phyloP scores from a whole-genome alignment of 306 rosid species.

The Pueraria montana region DNA sequence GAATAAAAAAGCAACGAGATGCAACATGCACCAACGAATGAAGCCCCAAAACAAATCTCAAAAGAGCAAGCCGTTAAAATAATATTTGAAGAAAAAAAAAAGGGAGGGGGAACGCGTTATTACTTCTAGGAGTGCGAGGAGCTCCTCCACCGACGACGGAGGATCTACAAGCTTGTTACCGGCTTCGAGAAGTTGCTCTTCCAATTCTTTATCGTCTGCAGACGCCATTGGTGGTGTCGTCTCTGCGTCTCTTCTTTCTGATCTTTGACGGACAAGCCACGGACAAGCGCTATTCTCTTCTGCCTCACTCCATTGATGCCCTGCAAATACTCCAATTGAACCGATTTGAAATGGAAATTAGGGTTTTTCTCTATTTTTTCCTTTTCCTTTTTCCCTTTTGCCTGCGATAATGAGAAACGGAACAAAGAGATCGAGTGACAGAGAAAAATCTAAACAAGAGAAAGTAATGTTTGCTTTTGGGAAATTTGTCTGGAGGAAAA shows the following conservation, averaged over 20 bases:
- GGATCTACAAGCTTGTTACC: slow-evolving; percentile 79
- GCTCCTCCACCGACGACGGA: slow-evolving; percentile 76
- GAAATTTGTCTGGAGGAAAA: slow-evolving; percentile 39
- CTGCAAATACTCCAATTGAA: slow-evolving; percentile 45
- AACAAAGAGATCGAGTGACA: not conserved
- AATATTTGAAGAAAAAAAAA: not conserved
- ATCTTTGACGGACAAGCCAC: no score
- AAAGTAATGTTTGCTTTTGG: slow-evolving; percentile 23
- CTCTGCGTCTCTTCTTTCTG: slow-evolving; percentile 46
- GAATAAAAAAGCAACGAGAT: not conserved
- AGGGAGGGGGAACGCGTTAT: slow-evolving; percentile 18
- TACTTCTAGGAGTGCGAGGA: slow-evolving; percentile 82
- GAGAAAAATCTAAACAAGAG: not conserved
- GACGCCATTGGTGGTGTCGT: slow-evolving; percentile 63
- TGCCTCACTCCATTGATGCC: slow-evolving; percentile 64
- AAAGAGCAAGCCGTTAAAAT: not conserved
- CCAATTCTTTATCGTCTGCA: slow-evolving; percentile 65
- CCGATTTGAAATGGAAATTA: slow-evolving; percentile 45
- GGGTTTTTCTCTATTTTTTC: slow-evolving; percentile 56
- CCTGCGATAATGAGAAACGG: slow-evolving; percentile 3
- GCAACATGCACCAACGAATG: slow-evolving; percentile 38
- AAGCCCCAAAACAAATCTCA: not conserved
- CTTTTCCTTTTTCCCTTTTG: slow-evolving; percentile 11
- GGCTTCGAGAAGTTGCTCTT: slow-evolving; percentile 72
- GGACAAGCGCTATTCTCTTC: slow-evolving; percentile 35